Percentiles rank a stretch among this genome's conserved stretches.
phyloP scores from a whole-genome alignment of 1,284 basidiomycete species.

The Singerocomus rubriflavus region DNA sequence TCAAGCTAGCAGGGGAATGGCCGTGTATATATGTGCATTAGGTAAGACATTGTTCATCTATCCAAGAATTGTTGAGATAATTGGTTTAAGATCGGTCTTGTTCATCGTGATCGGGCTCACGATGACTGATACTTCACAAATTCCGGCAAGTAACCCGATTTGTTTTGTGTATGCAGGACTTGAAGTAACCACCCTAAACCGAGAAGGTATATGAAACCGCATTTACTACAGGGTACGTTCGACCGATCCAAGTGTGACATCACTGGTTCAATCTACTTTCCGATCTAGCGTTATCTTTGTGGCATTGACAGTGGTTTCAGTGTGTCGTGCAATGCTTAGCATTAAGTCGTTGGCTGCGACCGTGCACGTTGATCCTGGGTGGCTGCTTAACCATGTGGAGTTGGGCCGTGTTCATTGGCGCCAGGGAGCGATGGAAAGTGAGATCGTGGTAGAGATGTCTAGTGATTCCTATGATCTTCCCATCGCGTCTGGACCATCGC shows the following conservation, averaged over 20 bases:
- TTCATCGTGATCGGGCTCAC: conserved; percentile 15
- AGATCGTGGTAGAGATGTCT: conserved; percentile 40
- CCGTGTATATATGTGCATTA: conserved; percentile 18
- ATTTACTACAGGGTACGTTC: conserved; percentile 13
- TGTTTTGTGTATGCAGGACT: not conserved
- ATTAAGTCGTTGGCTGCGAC: conserved; percentile 38
- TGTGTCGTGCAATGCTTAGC: conserved; percentile 34
- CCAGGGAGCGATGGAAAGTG: conserved; percentile 36
- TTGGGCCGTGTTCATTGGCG: conserved; percentile 40
- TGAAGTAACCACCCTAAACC: not conserved
- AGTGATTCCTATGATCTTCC: conserved; percentile 45
- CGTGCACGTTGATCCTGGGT: conserved; percentile 37
- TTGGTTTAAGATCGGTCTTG: conserved; percentile 16
- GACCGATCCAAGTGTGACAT: not conserved
- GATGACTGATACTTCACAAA: conserved; percentile 3
- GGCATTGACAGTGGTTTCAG: conserved; percentile 57
- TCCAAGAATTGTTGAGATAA: not conserved
- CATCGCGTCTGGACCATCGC: not conserved
- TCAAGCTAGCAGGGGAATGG: conserved; percentile 18
- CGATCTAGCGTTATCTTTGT: conserved; percentile 70
- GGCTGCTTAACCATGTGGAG: conserved; percentile 40
- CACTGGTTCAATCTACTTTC: conserved; percentile 40
- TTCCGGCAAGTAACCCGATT: conserved; percentile 9
- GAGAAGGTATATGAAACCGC: conserved; percentile 16
- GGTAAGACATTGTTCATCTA: not conserved